phyloP scores from a whole-genome alignment of 2,329 filamentous ascomycete genomes.

The Capronia epimyces region DNA sequence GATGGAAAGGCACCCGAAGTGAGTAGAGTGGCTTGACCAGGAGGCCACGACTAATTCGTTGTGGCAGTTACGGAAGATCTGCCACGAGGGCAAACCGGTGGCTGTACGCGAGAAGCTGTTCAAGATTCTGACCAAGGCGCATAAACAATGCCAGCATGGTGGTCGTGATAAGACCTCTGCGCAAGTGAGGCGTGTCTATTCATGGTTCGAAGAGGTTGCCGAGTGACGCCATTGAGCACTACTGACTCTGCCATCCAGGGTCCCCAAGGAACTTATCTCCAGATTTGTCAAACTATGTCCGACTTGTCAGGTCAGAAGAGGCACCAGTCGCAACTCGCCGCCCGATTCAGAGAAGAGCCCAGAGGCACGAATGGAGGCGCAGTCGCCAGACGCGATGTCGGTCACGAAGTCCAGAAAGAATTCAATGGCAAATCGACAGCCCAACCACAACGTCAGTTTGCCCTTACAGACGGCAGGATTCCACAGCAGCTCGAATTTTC shows the following conservation, averaged over 20 bases:
- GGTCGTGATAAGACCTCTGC: constrained; percentile 51
- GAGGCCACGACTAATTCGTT: constrained; percentile 1
- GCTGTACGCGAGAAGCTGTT: constrained; percentile 49
- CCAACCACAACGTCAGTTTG: constrained; percentile 6
- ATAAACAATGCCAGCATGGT: constrained; percentile 48
- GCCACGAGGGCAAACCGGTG: constrained; percentile 49
- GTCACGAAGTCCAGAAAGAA: constrained; percentile 11
- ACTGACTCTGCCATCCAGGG: constrained; percentile 34
- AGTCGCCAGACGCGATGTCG: constrained; percentile 9
- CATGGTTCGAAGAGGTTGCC: constrained; percentile 38
- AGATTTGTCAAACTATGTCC: constrained; percentile 49
- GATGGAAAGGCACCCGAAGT: constrained; percentile 39
- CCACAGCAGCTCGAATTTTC: constrained; percentile 20
- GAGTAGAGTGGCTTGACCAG: constrained; percentile 19
- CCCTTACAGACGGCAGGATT: constrained; percentile 24
- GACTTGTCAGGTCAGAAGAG: constrained; percentile 45
- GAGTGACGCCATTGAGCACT: not conserved
- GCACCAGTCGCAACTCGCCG: constrained; percentile 30
- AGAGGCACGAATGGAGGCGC: constrained; percentile 10
- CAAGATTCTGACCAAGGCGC: constrained; percentile 47
- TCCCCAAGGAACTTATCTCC: constrained; percentile 49
- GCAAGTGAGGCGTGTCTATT: constrained; percentile 46
- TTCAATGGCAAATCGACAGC: constrained; percentile 9
- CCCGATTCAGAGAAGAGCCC: constrained; percentile 20
- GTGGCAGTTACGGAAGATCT: constrained; percentile 39